Evolutionary conservation across 805 yeast species (phyloP), one percentile per base, ranked within the genome.

Genomic region (Starmerella lactis-condensi): DNA sequence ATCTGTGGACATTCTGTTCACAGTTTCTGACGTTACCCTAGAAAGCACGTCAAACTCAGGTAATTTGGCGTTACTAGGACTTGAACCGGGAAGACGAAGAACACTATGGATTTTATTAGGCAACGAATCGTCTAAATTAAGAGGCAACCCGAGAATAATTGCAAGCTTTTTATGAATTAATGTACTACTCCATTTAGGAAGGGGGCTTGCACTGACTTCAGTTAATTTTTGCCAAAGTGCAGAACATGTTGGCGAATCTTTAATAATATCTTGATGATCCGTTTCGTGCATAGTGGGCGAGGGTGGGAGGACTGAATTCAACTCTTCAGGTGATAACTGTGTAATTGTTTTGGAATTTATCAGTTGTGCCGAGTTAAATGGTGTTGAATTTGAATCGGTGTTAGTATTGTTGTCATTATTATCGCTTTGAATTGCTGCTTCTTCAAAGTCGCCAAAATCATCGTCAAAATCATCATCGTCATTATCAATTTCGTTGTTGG

Each of bases 131-230:
- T 73, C 81, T 11, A 73, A 54, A 43, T 74, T 73, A 24, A 76
- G 65, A 0, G 91, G 91, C 2, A 79, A 64, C 1, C 83, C 82
- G 26, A 79, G 54, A 18, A 70, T 64, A 13, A 72, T 57, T 20
- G 75, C 57, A 20, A 79, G 51, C 41, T 67, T 69, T 42, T 75
- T 65, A 30, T 82, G 65, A 16, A 75, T 62, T 13, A 69, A 59
- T 46, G 77, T 72, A 32, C 62, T 62, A 26, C 63, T 65, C 92
- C 92, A 79, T 36, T 71, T 72, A 12, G 72, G 62, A 1, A 73
- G 75, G 18, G 61, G 62, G 21, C 68, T 50, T 29, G 61, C 60
- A 0, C 71, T 69, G 11, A 58, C 34, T 7, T 57, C 55, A 2
- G 67, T 56, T n/a, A 73, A 51, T 33, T 62, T 62, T 14, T 53